Percentiles rank a stretch among this genome's conserved stretches.
Conservation (phyloP, 1,284 basidiomycete genomes). For the Cystobasidiaceae sp. region DNA sequence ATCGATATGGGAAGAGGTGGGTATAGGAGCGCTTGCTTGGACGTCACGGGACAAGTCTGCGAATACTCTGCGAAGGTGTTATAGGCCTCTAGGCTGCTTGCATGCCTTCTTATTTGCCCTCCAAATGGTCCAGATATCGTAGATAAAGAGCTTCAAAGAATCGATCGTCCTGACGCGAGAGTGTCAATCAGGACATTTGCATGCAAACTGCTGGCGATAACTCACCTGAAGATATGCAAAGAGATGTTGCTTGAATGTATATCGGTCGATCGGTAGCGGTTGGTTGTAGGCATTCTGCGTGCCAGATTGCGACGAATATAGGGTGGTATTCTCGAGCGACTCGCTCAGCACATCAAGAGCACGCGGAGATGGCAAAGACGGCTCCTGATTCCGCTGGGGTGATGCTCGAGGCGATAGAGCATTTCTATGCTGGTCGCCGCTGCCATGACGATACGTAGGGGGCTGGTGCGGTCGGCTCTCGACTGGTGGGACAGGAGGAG, state of each 20-base stretch:
- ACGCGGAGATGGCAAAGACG: neutral
- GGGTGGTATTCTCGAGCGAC: neutral
- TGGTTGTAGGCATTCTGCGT: neutral
- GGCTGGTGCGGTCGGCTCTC: conserved; percentile 13
- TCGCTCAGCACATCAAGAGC: conserved; percentile 12
- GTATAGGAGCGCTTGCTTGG: too few relatives aligned
- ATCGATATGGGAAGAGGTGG: too few relatives aligned
- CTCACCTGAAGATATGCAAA: conserved; percentile 9
- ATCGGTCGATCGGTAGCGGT: neutral
- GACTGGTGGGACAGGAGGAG: conserved; percentile 23
- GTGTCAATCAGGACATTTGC: neutral
- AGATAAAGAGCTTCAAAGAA: conserved; percentile 20
- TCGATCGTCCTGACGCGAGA: conserved; percentile 6
- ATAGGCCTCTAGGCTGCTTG: too few relatives aligned
- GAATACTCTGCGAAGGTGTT: too few relatives aligned
- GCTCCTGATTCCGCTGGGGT: neutral
- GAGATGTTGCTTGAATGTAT: conserved; percentile 11
- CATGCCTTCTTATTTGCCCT: neutral
- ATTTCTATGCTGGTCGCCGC: neutral
- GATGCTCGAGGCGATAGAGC: neutral
- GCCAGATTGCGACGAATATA: neutral
- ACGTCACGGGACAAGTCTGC: too few relatives aligned
- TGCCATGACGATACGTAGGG: neutral
- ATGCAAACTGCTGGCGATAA: neutral
- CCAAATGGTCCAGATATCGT: neutral